Conservation (phyloP, 768 basidiomycete species). For the Amanita rubescens region DNA sequence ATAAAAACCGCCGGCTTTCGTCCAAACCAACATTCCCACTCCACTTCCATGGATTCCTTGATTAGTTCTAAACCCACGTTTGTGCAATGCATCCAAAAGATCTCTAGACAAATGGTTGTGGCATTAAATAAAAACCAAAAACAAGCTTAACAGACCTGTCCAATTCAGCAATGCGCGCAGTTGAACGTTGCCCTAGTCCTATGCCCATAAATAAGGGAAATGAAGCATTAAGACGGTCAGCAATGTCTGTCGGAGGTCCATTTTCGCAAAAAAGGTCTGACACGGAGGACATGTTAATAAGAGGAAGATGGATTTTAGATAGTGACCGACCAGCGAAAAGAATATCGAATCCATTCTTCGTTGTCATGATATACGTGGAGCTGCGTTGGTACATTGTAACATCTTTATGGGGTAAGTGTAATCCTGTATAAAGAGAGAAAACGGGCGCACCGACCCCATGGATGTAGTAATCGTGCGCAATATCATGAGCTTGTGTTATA, state of each 20-base stretch:
- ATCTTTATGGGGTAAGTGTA: neutral
- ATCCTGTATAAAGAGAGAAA: neutral
- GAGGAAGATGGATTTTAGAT: neutral
- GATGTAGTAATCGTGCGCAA: constrained; percentile 27
- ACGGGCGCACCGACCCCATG: neutral
- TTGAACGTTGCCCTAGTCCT: constrained; percentile 15
- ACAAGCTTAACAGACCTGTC: constrained; percentile 25
- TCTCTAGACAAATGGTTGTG: constrained; percentile 26
- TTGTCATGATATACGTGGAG: constrained; percentile 5
- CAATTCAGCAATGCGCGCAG: constrained; percentile 21
- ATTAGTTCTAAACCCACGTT: constrained; percentile 39
- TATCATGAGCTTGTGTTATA: constrained; percentile 28
- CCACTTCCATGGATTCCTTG: constrained; percentile 38
- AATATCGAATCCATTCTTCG: constrained; percentile 20
- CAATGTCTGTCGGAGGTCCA: constrained; percentile 41
- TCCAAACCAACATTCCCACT: constrained; percentile 24
- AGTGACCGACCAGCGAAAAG: constrained; percentile 18
- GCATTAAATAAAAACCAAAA: neutral
- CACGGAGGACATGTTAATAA: neutral
- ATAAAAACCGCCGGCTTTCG: constrained; percentile 31
- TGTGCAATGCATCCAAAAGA: constrained; percentile 38
- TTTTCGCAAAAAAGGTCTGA: constrained; percentile 36
- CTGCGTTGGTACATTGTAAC: constrained; percentile 9
- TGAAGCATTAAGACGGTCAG: constrained; percentile 42
- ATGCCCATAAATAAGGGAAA: constrained; percentile 30